Conservation (phyloP, 176 grass and related monocot species). For the Zoysia japonica region DNA sequence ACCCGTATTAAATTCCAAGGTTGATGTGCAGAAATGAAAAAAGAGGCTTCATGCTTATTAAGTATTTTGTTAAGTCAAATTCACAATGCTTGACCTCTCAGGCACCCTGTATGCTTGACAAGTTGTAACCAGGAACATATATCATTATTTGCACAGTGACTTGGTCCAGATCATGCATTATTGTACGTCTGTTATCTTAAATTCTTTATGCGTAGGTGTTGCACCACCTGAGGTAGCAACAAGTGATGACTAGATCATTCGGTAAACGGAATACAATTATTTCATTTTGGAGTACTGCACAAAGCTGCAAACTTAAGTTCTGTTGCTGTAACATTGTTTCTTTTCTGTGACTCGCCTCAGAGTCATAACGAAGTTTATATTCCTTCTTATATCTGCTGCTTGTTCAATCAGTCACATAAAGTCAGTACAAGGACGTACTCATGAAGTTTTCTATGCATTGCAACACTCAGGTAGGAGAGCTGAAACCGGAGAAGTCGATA, state of each 20-base stretch:
- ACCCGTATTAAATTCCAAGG: neutral
- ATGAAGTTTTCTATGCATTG: slow-evolving; percentile 24
- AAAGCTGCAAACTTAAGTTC: neutral
- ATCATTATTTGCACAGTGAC: neutral
- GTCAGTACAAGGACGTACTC: slow-evolving; percentile 23
- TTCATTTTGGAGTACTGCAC: neutral
- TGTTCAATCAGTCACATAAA: slow-evolving; percentile 12
- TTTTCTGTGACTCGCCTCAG: neutral
- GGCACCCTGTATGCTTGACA: neutral
- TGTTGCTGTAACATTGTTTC: slow-evolving; percentile 26
- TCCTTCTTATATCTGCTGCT: neutral
- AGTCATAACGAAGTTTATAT: neutral
- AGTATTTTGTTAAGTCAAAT: slow-evolving; percentile 1
- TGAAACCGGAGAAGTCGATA: slow-evolving; percentile 79
- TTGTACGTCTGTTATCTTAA: neutral
- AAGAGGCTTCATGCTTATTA: slow-evolving; percentile 2
- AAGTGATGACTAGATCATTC: slow-evolving; percentile 10
- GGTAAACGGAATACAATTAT: neutral
- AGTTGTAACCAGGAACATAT: neutral
- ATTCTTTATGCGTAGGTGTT: neutral
- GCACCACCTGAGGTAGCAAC: neutral
- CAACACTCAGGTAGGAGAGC: slow-evolving; percentile 56
- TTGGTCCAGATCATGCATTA: slow-evolving; percentile 12
- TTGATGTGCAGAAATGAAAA: neutral
- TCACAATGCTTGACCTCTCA: slow-evolving; percentile 5